Evolutionary conservation across 805 yeast species (phyloP).

Genomic region (Metschnikowia noctiluminum): DNA sequence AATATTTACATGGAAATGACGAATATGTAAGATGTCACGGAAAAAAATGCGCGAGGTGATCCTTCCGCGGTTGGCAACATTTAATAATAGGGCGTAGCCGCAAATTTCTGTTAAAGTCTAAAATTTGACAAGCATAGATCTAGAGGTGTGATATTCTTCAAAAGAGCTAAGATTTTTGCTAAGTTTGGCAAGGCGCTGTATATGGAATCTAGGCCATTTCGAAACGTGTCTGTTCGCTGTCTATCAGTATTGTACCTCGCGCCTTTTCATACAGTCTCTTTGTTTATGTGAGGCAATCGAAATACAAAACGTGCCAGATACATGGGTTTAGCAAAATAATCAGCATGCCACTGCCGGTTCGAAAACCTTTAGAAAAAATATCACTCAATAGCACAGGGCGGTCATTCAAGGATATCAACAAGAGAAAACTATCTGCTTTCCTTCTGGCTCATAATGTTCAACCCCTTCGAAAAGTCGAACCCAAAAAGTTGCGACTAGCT

Average conservation of each 20-base stretch:
- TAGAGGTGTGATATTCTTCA: too few species aligned
- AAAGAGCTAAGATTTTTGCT: too few species aligned
- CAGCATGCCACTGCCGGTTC: slow-evolving; percentile 3
- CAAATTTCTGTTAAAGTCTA: too few species aligned
- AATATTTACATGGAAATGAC: too few species aligned
- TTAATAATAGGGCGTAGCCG: too few species aligned
- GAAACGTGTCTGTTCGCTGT: too few species aligned
- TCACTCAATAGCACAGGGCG: slow-evolving; percentile 3
- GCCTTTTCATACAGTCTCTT: neutral
- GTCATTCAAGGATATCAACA: neutral
- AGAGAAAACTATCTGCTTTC: neutral
- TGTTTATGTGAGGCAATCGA: neutral
- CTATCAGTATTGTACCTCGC: neutral
- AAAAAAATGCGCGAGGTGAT: too few species aligned
- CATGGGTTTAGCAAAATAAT: neutral
- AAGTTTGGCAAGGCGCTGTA: too few species aligned
- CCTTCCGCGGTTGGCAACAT: too few species aligned
- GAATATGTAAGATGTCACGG: too few species aligned
- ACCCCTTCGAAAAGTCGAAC: neutral
- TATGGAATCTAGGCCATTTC: too few species aligned
- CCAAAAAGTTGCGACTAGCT: slow-evolving; percentile 24
- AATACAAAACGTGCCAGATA: neutral
- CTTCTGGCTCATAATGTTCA: neutral
- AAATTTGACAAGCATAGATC: too few species aligned
- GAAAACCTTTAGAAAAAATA: slow-evolving; percentile 5